A percentile compares a stretch with the other conserved stretches of the same genome.
phyloP scores from a whole-genome alignment of 805 yeast genomes.

The Myxozyma neglecta region DNA sequence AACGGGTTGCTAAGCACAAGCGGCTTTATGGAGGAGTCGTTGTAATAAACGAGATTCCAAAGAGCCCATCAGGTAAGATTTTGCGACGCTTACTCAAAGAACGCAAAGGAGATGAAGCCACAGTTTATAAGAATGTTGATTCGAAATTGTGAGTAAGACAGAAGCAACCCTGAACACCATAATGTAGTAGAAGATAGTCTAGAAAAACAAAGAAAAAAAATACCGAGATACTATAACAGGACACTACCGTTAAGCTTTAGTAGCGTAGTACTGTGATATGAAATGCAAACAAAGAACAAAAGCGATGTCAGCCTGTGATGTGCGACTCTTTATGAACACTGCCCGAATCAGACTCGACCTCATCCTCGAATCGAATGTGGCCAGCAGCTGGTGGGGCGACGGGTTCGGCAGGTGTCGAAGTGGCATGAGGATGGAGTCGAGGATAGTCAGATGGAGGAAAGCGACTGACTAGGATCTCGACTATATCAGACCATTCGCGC shows the following conservation, averaged over 20 bases:
- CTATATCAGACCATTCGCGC: conserved; percentile 97
- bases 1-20: conserved; percentile 43
- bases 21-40: conserved; percentile 52
- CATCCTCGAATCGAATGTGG: conserved; percentile 9
- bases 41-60: conserved; percentile 80
- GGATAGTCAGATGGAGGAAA: conserved; percentile 39
- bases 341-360: conserved; percentile 1
- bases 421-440: background rate
- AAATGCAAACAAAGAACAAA: background rate
- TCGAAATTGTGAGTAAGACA: background rate
- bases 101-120: conserved; percentile 11
- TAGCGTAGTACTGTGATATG: background rate
- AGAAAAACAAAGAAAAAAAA: background rate
- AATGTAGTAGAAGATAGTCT: background rate
- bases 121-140: background rate
- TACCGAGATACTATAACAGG: background rate
- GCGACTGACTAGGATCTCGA: conserved; percentile 75
- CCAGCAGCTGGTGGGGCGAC: background rate
- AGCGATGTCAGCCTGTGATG: background rate
- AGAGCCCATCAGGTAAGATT: conserved; percentile 92
- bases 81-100: conserved; percentile 63
- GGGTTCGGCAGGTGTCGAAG: background rate
- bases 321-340: background rate
- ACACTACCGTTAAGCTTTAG: background rate
- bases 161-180: background rate